A percentile compares a stretch with the other conserved stretches of the same genome.
phyloP scores from a whole-genome alignment of 495 filamentous ascomycete species.

The Pyrenula aspistea region DNA sequence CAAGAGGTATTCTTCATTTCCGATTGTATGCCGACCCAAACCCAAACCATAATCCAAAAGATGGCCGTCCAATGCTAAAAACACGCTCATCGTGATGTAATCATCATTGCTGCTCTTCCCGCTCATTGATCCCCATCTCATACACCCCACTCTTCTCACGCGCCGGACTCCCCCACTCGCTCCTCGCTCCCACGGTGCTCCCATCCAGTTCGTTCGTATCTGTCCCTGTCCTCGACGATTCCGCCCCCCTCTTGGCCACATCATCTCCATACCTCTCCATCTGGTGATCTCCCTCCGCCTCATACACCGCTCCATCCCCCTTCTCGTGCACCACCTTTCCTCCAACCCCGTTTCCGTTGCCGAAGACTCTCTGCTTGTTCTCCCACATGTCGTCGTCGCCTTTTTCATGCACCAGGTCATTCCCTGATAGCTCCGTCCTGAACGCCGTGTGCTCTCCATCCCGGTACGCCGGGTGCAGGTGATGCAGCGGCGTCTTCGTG shows the following conservation, averaged over 20 bases:
- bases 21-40: too few species aligned
- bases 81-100: too few species aligned
- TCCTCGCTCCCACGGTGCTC: background rate
- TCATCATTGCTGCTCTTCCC: too few species aligned
- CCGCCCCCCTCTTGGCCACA: background rate
- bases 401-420: background rate
- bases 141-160: background rate
- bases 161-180: background rate
- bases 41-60: too few species aligned
- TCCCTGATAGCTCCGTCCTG: background rate
- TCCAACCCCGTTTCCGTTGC: background rate
- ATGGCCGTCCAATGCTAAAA: too few species aligned
- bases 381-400: background rate
- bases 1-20: too few species aligned
- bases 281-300: background rate
- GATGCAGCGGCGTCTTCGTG: background rate
- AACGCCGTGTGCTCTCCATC: background rate
- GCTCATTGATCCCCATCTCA: too few species aligned
- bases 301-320: background rate
- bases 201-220: background rate
- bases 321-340: background rate
- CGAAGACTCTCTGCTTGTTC: background rate
- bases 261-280: background rate
- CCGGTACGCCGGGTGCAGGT: background rate
- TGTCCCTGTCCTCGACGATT: too few species aligned